Evolutionary conservation across 2,329 filamentous ascomycete genomes (phyloP), one percentile per base, ranked within the genome.

Genomic region (Coniochaeta sp.): DNA sequence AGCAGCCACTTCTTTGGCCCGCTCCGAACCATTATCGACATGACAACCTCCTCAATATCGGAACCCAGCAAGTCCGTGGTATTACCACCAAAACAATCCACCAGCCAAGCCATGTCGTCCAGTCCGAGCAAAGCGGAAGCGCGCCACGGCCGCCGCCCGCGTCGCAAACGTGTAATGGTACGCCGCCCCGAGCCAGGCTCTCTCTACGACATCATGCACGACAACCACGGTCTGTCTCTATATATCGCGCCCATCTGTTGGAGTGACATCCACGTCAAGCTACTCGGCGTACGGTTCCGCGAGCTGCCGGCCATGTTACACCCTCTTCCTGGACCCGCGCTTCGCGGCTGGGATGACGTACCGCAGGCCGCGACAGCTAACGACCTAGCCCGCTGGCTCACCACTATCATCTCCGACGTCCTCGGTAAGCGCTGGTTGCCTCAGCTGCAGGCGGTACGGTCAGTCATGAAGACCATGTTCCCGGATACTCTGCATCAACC

Each of bases 171-270:
- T 61, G 65, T 70, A 33, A 70, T 61, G 9, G n/a, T n/a, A n/a
- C n/a, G n/a, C n/a, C 27, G 27, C 12, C 27, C 27, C 6, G 27
- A 30, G 12, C 27, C 27, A 30, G 72, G 73, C 18, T 82, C 79
- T 0, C 65, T 83, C 24, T 76, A 74, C 58, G 76, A 77, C 55
- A 68, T 78, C 45, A 67, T 83, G 53, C 71, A 74, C 54, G 66
- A 75, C 20, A 61, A 82, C 58, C 62, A 71, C 30, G 73, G 75
- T 40, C 63, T 61, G 0, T 69, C 73, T 0, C 74, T 83, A 16
- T 81, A 74, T 53, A 64, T 77, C 47, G 70, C 72, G 24, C 79
- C 79, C 1, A 73, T 81, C 42, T 73, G 71, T 59, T 83, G 79
- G 79, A 81, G 74, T 13, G 78, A 81, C 50, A 51, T 68, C 1